Evolutionary conservation across 192 early-diverging fungal species (phyloP).

Genomic region (Coemansia erecta): DNA sequence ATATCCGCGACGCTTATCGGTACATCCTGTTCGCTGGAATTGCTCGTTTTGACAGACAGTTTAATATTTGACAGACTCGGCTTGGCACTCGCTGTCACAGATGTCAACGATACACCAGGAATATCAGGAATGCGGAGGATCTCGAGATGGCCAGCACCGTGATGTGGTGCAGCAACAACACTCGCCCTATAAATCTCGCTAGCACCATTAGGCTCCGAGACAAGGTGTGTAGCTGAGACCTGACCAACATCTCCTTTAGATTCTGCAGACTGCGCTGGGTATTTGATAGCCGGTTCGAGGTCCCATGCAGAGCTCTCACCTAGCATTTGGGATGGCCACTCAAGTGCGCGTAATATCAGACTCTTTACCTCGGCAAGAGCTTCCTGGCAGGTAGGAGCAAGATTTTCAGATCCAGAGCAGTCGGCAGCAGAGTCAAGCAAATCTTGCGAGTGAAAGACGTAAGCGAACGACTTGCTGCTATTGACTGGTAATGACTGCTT

Average conservation of each 20-base stretch:
- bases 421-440: constrained; percentile 1
- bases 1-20: constrained; percentile 18
- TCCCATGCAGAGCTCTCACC: constrained; percentile 26
- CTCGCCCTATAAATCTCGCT: constrained; percentile 1
- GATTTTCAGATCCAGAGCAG: background rate
- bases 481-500: background rate
- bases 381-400: constrained; percentile 16
- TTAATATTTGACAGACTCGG: background rate
- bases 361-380: constrained; percentile 13
- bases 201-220: background rate
- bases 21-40: background rate
- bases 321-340: constrained; percentile 38
- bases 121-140: background rate
- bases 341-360: constrained; percentile 15
- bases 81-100: too few relatives aligned
- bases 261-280: background rate
- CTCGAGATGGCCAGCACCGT: background rate
- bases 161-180: background rate
- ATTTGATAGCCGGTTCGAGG: background rate
- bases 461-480: constrained; percentile 2
- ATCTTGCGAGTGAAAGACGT: constrained; percentile 21
- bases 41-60: background rate
- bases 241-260: background rate
- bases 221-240: constrained; percentile 2
- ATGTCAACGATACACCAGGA: too few relatives aligned